Evolutionary conservation across 495 filamentous ascomycete species (phyloP).

Genomic region (Neurospora sp.): DNA sequence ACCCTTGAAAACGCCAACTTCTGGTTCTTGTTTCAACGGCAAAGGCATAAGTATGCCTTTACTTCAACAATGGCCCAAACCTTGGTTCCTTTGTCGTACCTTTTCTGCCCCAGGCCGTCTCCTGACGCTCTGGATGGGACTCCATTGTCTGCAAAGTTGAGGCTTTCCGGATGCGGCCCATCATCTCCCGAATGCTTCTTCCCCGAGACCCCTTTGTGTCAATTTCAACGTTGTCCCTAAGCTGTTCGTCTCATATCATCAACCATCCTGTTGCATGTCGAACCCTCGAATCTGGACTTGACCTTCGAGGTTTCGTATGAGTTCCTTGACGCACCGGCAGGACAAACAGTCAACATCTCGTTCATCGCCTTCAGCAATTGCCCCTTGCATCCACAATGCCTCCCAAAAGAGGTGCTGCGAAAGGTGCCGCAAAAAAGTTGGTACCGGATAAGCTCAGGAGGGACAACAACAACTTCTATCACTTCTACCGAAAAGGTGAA

Average conservation of each 20-base stretch:
- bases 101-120: not conserved
- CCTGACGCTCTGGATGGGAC: not conserved
- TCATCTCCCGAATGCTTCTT: not conserved
- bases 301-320: not conserved
- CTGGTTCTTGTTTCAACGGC: not conserved
- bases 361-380: not conserved
- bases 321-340: not conserved
- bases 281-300: not conserved
- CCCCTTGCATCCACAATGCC: not conserved
- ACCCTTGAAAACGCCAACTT: not conserved
- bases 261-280: not conserved
- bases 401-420: not conserved
- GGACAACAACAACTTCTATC: not conserved
- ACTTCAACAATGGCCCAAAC: not conserved
- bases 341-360: not conserved
- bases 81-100: not conserved
- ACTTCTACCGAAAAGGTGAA: not conserved
- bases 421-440: not conserved
- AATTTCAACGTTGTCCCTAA: not conserved
- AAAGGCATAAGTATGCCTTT: not conserved
- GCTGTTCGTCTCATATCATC: not conserved
- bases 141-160: not conserved
- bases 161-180: not conserved
- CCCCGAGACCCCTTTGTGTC: not conserved
- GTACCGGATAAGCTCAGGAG: not conserved